phyloP scores from a whole-genome alignment of 371 early-diverging fungal species.

The Mucor mucedo region DNA sequence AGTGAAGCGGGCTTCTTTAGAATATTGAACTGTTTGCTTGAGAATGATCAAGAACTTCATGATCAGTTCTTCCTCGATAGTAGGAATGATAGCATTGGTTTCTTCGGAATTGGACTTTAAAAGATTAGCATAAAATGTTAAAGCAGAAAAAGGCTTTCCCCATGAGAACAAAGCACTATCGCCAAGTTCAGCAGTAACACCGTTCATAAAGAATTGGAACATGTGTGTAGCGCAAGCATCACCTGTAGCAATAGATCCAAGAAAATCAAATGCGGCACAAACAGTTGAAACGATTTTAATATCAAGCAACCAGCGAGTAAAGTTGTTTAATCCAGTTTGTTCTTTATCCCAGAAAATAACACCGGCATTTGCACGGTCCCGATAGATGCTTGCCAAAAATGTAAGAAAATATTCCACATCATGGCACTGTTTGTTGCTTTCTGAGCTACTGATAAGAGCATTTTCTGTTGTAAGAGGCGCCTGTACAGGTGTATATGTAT shows the following conservation, averaged over 20 bases:
- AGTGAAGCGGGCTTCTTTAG: conserved; percentile 30
- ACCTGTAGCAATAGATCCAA: conserved; percentile 48
- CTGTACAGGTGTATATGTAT: conserved; percentile 48
- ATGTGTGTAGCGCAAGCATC: conserved; percentile 37
- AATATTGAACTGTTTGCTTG: conserved; percentile 49
- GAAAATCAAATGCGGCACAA: conserved; percentile 41
- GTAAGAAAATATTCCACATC: conserved; percentile 71
- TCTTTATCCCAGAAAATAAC: conserved; percentile 76
- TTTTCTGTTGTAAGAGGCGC: conserved; percentile 8
- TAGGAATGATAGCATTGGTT: conserved; percentile 19
- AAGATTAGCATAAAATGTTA: conserved; percentile 36
- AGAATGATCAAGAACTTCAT: conserved; percentile 34
- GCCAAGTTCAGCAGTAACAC: conserved; percentile 25
- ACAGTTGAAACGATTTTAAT: conserved; percentile 39
- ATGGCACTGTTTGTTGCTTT: conserved; percentile 38
- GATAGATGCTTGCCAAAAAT: conserved; percentile 74
- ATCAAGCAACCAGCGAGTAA: conserved; percentile 76
- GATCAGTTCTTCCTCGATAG: conserved; percentile 37
- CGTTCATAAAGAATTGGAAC: conserved; percentile 33
- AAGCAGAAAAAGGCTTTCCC: conserved; percentile 45
- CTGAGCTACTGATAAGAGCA: neutral
- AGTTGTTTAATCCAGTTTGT: conserved; percentile 63
- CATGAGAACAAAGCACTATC: conserved; percentile 43
- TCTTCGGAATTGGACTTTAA: conserved; percentile 24
- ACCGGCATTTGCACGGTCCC: conserved; percentile 75